A percentile compares a stretch with the other conserved stretches of the same genome.
phyloP scores from a whole-genome alignment of 257 asterid species.

The Forsythia viridissima region DNA sequence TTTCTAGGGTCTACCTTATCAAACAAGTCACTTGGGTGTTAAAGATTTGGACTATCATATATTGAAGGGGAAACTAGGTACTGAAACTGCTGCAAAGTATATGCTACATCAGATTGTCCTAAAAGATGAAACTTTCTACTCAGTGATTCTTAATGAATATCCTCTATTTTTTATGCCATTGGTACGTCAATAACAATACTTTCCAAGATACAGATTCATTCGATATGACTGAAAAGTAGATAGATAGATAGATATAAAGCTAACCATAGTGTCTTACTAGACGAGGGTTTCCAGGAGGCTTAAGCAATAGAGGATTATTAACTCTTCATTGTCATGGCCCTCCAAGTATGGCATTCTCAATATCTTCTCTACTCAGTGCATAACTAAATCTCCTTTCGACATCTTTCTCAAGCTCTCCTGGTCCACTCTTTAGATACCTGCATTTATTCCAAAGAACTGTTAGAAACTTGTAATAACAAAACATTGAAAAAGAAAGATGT shows the following conservation, averaged over 20 bases:
- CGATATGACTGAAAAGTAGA: background rate
- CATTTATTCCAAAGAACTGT: conserved; percentile 14
- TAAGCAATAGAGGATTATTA: background rate
- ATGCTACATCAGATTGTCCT: no score
- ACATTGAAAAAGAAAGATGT: background rate
- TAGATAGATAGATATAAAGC: background rate
- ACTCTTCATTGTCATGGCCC: conserved; percentile 56
- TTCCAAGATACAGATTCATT: background rate
- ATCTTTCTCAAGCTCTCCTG: conserved; percentile 83
- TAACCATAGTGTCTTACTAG: background rate
- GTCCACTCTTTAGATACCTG: conserved; percentile 89
- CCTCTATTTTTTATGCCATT: no score
- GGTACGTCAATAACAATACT: background rate
- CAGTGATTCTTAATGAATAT: no score
- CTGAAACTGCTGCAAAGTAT: no score
- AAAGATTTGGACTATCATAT: background rate
- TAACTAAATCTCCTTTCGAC: conserved; percentile 94
- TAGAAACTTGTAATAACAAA: background rate
- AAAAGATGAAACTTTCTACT: no score
- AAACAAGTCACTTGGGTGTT: background rate
- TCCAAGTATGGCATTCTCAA: conserved; percentile 96
- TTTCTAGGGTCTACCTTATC: background rate
- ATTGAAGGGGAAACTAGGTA: no score
- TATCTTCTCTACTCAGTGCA: conserved; percentile 94
- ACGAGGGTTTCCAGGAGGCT: background rate